Conservation (phyloP, 2,329 filamentous ascomycete genomes). For the Alternaria hordeiaustralica region DNA sequence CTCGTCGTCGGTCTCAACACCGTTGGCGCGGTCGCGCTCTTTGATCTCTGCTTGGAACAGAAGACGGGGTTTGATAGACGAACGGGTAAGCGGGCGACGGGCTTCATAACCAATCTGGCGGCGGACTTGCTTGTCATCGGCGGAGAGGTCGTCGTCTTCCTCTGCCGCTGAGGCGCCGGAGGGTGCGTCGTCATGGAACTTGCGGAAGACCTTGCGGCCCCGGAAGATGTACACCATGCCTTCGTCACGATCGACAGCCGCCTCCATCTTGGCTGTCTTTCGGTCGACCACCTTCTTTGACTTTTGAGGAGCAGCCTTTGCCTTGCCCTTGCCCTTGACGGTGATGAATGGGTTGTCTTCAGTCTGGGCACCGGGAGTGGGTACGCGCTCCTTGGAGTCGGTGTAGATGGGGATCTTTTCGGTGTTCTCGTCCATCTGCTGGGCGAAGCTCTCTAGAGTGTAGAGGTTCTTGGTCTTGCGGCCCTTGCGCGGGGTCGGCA, state of each 20-base stretch:
- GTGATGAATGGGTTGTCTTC: conserved; percentile 76
- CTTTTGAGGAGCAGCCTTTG: conserved; percentile 58
- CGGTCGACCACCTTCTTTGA: conserved; percentile 58
- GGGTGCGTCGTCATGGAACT: conserved; percentile 59
- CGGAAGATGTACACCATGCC: conserved; percentile 80
- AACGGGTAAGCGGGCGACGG: conserved; percentile 65
- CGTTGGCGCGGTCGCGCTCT: conserved; percentile 50
- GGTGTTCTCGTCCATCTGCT: conserved; percentile 62
- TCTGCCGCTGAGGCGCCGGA: conserved; percentile 46
- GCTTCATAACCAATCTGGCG: conserved; percentile 48
- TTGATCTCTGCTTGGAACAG: conserved; percentile 67
- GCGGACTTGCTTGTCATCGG: conserved; percentile 49
- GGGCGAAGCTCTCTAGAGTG: conserved; percentile 46
- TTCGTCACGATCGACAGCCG: conserved; percentile 69
- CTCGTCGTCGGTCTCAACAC: conserved; percentile 61
- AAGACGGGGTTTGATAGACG: conserved; percentile 73
- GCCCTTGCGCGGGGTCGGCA: conserved; percentile 66
- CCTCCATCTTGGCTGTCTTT: conserved; percentile 65
- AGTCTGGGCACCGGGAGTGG: conserved; percentile 66
- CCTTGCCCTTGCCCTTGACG: conserved; percentile 53
- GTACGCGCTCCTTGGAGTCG: conserved; percentile 77
- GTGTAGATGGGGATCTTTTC: conserved; percentile 74
- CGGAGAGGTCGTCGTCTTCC: conserved; percentile 35
- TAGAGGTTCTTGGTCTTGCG: conserved; percentile 60
- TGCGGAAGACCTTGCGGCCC: conserved; percentile 79